phyloP scores from a whole-genome alignment of 768 basidiomycete genomes.

The Lanmaoa pseudosensibilis region DNA sequence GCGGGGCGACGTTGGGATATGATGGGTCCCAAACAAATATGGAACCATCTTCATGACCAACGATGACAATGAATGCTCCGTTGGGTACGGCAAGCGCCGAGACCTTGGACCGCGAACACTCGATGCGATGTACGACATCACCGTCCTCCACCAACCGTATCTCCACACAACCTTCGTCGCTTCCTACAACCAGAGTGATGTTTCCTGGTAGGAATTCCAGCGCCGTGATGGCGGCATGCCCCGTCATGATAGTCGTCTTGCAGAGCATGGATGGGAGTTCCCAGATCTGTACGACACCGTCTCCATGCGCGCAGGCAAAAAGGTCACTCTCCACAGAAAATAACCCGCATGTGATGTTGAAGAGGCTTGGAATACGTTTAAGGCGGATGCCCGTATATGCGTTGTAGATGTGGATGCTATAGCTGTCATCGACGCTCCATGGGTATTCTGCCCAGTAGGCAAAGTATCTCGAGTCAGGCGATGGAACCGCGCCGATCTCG shows the following conservation, averaged over 20 bases:
- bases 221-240: constrained; percentile 9
- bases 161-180: constrained; percentile 11
- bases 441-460: constrained; percentile 20
- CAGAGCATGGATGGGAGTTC: constrained; percentile 10
- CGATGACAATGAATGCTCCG: constrained; percentile 6
- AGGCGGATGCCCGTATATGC: constrained; percentile 11
- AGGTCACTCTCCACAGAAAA: constrained; percentile 15
- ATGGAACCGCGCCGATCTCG: constrained; percentile 4
- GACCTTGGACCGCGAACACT: constrained; percentile 9
- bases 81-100: constrained; percentile 10
- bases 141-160: constrained; percentile 17
- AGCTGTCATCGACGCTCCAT: constrained; percentile 16
- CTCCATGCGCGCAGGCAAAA: constrained; percentile 14
- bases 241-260: constrained; percentile 4
- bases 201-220: constrained; percentile 15
- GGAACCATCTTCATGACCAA: constrained; percentile 17
- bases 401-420: constrained; percentile 20
- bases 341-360: constrained; percentile 9
- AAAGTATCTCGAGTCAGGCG: constrained; percentile 18
- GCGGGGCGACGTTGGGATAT: not conserved
- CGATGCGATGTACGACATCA: constrained; percentile 2
- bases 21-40: constrained; percentile 8
- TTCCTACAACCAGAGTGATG: constrained; percentile 7
- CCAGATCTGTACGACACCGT: constrained; percentile 20
- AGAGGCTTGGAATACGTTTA: constrained; percentile 14